phyloP scores from a whole-genome alignment of 208 protist species.

The Novymonas esmeraldas region DNA sequence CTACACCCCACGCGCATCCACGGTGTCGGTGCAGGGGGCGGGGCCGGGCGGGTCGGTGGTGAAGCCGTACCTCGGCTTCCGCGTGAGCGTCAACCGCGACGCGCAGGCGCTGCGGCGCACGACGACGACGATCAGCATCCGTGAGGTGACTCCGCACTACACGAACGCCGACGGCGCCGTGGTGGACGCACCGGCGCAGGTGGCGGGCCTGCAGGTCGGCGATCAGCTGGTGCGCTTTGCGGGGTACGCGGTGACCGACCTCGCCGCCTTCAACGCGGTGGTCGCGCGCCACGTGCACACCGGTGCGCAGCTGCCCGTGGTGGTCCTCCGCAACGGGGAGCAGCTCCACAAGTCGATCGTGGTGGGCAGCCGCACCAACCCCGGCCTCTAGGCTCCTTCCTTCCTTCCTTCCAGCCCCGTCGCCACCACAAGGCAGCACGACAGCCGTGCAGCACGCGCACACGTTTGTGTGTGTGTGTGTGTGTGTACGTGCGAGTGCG shows the following conservation, averaged over 20 bases:
- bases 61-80: constrained; percentile 79
- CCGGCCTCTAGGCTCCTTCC: constrained; percentile 4
- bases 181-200: constrained; percentile 52
- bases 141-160: constrained; percentile 62
- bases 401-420: no score
- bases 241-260: constrained; percentile 84
- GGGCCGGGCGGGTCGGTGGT: neutral
- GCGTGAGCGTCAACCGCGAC: constrained; percentile 50
- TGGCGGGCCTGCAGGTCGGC: constrained; percentile 59
- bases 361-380: constrained; percentile 22
- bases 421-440: neutral
- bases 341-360: constrained; percentile 33
- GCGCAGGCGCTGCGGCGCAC: constrained; percentile 12
- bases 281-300: constrained; percentile 70
- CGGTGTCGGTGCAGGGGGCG: neutral
- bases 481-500: neutral
- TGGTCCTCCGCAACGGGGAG: constrained; percentile 47
- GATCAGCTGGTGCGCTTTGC: constrained; percentile 84
- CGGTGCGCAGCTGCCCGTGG: constrained; percentile 54
- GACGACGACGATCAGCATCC: constrained; percentile 40
- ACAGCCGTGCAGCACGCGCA: neutral
- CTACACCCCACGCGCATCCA: constrained; percentile 34
- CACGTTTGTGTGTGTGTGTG: neutral
- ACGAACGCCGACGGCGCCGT: constrained; percentile 37
- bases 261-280: constrained; percentile 84